Base-by-base conservation (phyloP, 2,329 filamentous ascomycete species). In the Penicillium sp. region DNA sequence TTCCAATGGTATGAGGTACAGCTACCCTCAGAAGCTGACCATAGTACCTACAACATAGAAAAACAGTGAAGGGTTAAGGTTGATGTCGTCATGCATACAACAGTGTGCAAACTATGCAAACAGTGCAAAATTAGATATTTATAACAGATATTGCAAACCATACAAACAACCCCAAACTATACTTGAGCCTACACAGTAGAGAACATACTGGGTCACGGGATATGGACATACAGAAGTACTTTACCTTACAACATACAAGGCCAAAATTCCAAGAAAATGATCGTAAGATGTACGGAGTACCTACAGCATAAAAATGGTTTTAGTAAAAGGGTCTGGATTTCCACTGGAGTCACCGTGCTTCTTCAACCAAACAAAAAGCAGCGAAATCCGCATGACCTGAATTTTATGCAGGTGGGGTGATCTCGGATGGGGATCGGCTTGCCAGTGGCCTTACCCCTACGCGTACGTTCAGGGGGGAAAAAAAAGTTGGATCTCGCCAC, bases 401-500 rank as follows among this genome's bases (percentile, higher is more conserved):
- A 38, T 35, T 24, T 9, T 24, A 39, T 43, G 45, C 49, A 35
- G 45, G 44, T 46, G 13, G 44, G 53, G 55, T 54, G 58, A 52
- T 49, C 53, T 57, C 58, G 58, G 58, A 59, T 56, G 57, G 53
- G 51, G 59, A 59, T 64, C 64, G 63, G 64, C 61, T 63, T 56
- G 57, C 51, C 51, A 59, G 64, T 66, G 63, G 64, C 61, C 61
- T 62, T 61, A 65, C 48, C 53, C 50, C 46, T 26, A 32, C 37
- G 26, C 50, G 40, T 26, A 32, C 37, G 26, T 29, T 53, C 48
- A 55, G 49, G 60, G 60, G 61, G 33, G 1, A 48, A 49, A 58
- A 56, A 48, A 42, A 34, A 26, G 34, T 5, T 52, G 53, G 53
- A 57, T 65, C 64, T 65, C 65, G 65, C 65, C 65, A 67, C 65